These are phyloP conservation scores for Cladosporium halotolerans DNA, from an alignment of 2,329 filamentous ascomycete species.

Conservation along the genomic window DNA sequence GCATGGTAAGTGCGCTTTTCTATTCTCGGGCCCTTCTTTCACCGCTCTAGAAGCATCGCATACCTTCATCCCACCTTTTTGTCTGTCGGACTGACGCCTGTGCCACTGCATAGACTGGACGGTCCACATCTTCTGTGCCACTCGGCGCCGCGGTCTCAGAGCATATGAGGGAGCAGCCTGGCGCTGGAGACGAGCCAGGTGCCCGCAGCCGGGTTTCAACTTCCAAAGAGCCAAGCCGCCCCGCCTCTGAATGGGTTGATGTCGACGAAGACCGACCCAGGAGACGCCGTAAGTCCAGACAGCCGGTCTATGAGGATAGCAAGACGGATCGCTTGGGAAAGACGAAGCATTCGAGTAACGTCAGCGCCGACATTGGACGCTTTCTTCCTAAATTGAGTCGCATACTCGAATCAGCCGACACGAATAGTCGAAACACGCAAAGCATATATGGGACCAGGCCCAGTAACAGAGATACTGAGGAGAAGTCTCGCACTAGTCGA, in stretches of 20 bases:
- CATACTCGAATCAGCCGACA: slow-evolving; percentile 34
- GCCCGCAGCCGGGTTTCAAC: slow-evolving; percentile 19
- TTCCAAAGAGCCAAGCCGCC: slow-evolving; percentile 16
- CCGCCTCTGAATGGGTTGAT: slow-evolving; percentile 25
- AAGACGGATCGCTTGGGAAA: background rate
- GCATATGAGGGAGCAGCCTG: slow-evolving; percentile 18
- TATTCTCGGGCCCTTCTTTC: slow-evolving; percentile 9
- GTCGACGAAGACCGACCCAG: slow-evolving; percentile 19
- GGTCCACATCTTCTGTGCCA: slow-evolving; percentile 17
- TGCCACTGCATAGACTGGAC: slow-evolving; percentile 18
- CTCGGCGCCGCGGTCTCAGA: slow-evolving; percentile 20
- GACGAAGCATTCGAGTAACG: slow-evolving; percentile 6
- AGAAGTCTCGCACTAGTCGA: slow-evolving; percentile 7
- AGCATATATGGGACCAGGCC: background rate
- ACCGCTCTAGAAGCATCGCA: slow-evolving; percentile 12
- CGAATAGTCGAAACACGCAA: background rate
- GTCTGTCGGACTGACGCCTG: slow-evolving; percentile 17
- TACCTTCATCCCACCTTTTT: slow-evolving; percentile 1
- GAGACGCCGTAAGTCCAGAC: slow-evolving; percentile 7
- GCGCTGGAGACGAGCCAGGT: slow-evolving; percentile 11
- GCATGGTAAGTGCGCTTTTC: slow-evolving; percentile 23
- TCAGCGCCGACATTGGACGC: slow-evolving; percentile 19
- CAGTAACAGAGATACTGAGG: slow-evolving; percentile 1
- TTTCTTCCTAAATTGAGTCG: slow-evolving; percentile 37
- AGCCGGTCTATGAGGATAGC: background rate